Percentiles rank a stretch among this genome's conserved stretches.
phyloP scores from a whole-genome alignment of 208 protist genomes.

The Crithidia bombi region DNA sequence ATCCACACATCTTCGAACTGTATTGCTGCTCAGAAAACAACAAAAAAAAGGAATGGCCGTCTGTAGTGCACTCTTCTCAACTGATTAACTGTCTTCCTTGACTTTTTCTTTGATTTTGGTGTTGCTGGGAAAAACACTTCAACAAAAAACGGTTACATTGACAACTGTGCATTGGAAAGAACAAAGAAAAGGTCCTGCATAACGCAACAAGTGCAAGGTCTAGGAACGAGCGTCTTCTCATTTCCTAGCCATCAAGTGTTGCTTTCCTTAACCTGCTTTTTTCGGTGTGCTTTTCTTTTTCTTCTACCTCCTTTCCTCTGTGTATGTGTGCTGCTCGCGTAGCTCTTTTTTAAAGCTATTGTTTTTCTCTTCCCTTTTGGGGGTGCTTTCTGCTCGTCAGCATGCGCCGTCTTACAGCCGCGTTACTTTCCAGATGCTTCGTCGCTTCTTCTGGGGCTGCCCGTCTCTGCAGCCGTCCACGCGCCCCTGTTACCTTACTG shows the following conservation, averaged over 20 bases:
- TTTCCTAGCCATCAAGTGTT: slow-evolving; percentile 14
- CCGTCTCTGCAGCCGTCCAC: not conserved
- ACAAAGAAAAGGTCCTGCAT: too few species aligned
- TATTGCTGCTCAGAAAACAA: too few species aligned
- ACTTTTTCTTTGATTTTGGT: too few species aligned
- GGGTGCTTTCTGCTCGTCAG: not conserved
- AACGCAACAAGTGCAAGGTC: too few species aligned
- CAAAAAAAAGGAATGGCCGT: too few species aligned
- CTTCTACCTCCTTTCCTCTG: not conserved
- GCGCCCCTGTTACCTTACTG: not conserved
- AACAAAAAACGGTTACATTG: too few species aligned
- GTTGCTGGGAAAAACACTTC: too few species aligned
- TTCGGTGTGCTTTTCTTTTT: not conserved
- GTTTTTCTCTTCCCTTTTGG: slow-evolving; percentile 5
- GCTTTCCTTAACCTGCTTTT: not conserved
- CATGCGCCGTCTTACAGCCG: slow-evolving; percentile 25
- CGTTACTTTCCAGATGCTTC: slow-evolving; percentile 8
- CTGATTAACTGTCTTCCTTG: too few species aligned
- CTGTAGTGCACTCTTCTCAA: too few species aligned
- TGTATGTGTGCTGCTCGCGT: not conserved
- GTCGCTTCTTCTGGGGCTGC: not conserved
- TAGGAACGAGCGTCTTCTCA: slow-evolving; percentile 17
- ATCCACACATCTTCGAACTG: too few species aligned
- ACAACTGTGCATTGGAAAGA: too few species aligned
- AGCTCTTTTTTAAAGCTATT: not conserved